Evolutionary conservation across 1,284 basidiomycete species (phyloP).

Genomic region (Baeospora myosura): DNA sequence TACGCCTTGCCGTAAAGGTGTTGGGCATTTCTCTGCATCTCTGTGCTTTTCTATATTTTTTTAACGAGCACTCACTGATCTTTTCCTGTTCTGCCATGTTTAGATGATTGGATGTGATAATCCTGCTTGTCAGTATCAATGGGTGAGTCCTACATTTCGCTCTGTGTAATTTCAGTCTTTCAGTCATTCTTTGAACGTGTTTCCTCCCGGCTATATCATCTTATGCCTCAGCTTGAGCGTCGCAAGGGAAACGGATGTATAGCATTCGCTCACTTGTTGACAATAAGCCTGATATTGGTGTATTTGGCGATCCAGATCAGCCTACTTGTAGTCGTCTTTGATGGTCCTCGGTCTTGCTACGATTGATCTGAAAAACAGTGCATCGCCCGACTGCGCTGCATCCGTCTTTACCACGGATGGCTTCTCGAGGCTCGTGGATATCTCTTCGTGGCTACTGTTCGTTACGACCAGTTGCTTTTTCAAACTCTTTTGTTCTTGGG

Average conservation of each 20-base stretch:
- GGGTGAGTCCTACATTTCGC: constrained; percentile 25
- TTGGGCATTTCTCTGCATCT: too few species aligned
- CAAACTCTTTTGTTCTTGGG: neutral
- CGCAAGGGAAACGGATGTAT: neutral
- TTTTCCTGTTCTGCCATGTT: constrained; percentile 1
- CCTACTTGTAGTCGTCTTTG: too few species aligned
- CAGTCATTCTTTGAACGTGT: neutral
- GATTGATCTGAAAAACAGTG: too few species aligned
- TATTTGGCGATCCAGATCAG: too few species aligned
- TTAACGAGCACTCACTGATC: neutral
- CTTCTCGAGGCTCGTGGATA: neutral
- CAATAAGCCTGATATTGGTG: too few species aligned
- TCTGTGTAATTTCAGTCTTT: too few species aligned
- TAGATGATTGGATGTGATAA: constrained; percentile 47
- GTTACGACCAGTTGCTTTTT: neutral
- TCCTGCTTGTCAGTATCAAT: constrained; percentile 40
- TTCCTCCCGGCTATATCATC: neutral
- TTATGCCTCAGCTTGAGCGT: neutral
- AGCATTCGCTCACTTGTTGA: too few species aligned
- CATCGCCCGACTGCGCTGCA: too few species aligned
- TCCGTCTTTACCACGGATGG: neutral
- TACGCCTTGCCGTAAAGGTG: too few species aligned
- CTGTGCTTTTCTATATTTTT: constrained; percentile 1
- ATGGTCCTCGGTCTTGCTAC: too few species aligned
- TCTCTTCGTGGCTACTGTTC: neutral